A percentile compares a stretch with the other conserved stretches of the same genome.
Evolutionary conservation across 1,139 yeast genomes (phyloP).

Genomic region (Arxiozyma slooffiae): DNA sequence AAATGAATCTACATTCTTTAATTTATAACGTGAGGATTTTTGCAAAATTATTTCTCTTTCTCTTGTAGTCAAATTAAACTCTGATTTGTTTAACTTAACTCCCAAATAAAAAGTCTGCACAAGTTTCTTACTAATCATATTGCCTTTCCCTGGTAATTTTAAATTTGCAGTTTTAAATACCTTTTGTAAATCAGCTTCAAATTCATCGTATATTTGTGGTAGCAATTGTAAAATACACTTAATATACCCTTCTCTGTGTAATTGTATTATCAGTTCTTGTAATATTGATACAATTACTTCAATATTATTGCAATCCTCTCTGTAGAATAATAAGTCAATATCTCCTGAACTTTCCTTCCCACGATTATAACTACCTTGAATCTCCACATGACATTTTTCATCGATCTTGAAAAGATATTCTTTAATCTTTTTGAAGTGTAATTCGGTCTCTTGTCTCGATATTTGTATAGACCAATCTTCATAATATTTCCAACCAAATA

Average conservation of each 20-base stretch:
- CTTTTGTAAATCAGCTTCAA: slow-evolving; percentile 11
- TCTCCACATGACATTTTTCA: slow-evolving; percentile 31
- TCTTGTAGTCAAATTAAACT: slow-evolving; percentile 7
- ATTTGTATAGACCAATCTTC: slow-evolving; percentile 43
- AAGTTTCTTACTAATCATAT: slow-evolving; percentile 9
- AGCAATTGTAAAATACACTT: slow-evolving; percentile 24
- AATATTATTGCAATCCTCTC: slow-evolving; percentile 30
- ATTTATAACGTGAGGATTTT: neutral
- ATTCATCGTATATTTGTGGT: slow-evolving; percentile 10
- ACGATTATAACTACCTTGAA: slow-evolving; percentile 52
- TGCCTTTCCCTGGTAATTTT: slow-evolving; percentile 4
- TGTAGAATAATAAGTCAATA: slow-evolving; percentile 47
- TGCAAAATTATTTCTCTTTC: slow-evolving; percentile 1
- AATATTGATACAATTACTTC: slow-evolving; percentile 28
- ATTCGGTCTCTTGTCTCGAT: slow-evolving; percentile 39
- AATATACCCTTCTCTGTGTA: slow-evolving; percentile 27
- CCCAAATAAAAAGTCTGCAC: slow-evolving; percentile 32
- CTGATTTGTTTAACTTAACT: slow-evolving; percentile 18
- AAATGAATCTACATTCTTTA: slow-evolving; percentile 15
- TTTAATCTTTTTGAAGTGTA: slow-evolving; percentile 36
- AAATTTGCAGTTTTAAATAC: slow-evolving; percentile 10
- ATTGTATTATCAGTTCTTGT: slow-evolving; percentile 24
- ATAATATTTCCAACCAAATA: slow-evolving; percentile 41
- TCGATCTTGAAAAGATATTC: slow-evolving; percentile 33
- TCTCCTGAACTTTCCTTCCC: slow-evolving; percentile 46